Conservation (phyloP, 1,284 basidiomycete genomes). For the Ustilago curta region DNA sequence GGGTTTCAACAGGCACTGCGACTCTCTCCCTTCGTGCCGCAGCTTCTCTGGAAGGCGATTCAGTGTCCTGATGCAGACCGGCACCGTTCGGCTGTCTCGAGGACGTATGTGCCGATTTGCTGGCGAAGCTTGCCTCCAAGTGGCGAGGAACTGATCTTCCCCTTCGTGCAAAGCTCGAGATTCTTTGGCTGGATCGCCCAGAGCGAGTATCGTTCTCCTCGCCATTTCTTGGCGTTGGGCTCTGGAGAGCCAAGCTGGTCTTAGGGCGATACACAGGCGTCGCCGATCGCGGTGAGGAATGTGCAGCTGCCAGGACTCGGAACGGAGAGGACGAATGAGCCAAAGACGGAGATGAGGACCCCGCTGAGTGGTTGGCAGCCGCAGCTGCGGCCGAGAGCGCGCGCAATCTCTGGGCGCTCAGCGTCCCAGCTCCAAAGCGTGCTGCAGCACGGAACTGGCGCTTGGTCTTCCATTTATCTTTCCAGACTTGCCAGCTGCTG, state of each 20-base stretch:
- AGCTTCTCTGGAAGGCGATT: slow-evolving; percentile 23
- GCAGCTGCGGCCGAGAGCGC: slow-evolving; percentile 32
- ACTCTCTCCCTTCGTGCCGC: slow-evolving; percentile 2
- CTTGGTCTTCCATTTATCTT: not conserved
- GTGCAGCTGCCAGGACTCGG: not conserved
- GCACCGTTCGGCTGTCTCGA: not conserved
- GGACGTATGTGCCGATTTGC: not conserved
- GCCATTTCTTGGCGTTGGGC: not conserved
- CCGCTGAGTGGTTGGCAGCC: slow-evolving; percentile 23
- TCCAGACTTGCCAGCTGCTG: slow-evolving; percentile 20
- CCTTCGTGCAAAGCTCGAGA: slow-evolving; percentile 9
- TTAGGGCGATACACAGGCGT: slow-evolving; percentile 17
- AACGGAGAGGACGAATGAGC: slow-evolving; percentile 22
- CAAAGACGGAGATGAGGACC: slow-evolving; percentile 24
- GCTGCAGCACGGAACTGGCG: slow-evolving; percentile 33
- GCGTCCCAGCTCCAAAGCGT: slow-evolving; percentile 35
- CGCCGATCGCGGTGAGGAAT: not conserved
- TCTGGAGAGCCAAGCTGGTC: slow-evolving; percentile 20
- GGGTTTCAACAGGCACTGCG: not conserved
- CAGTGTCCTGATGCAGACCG: not conserved
- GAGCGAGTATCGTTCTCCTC: not conserved
- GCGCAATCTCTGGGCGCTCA: slow-evolving; percentile 21
- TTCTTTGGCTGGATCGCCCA: slow-evolving; percentile 1
- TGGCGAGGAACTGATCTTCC: slow-evolving; percentile 15
- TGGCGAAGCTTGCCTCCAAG: not conserved